A percentile compares a stretch with the other conserved stretches of the same genome.
These are phyloP conservation scores for Russula sp. DNA, from an alignment of 768 basidiomycete genomes.

Conservation along the genomic window DNA sequence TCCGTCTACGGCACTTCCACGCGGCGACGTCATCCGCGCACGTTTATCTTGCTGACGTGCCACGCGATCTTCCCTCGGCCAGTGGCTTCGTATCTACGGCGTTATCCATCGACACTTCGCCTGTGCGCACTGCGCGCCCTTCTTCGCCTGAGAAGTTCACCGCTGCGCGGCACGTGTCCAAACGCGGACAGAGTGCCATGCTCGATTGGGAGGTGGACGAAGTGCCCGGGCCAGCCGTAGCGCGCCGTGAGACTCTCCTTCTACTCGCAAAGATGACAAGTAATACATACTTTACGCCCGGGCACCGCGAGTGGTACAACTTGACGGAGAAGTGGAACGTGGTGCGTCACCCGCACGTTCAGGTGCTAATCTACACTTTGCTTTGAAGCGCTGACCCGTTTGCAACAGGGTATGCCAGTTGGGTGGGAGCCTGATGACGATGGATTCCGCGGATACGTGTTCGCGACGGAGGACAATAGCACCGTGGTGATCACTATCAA, in stretches of 20 bases:
- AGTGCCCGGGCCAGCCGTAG: constrained; percentile 66
- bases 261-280: constrained; percentile 92
- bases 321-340: constrained; percentile 62
- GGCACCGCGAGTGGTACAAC: constrained; percentile 71
- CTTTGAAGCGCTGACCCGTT: not conserved
- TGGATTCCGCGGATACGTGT: constrained; percentile 91
- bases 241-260: constrained; percentile 65
- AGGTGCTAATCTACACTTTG: not conserved
- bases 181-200: constrained; percentile 37
- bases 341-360: constrained; percentile 16
- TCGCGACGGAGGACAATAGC: constrained; percentile 71
- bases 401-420: constrained; percentile 54
- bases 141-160: not conserved
- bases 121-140: constrained; percentile 6
- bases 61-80: constrained; percentile 24
- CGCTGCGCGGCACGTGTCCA: constrained; percentile 8
- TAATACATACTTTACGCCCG: constrained; percentile 73
- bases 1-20: constrained; percentile 62
- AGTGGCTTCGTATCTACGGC: constrained; percentile 24
- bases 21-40: constrained; percentile 46
- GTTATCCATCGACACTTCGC: constrained; percentile 8
- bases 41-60: constrained; percentile 52
- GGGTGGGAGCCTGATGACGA: constrained; percentile 88
- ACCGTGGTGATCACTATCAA: constrained; percentile 93
- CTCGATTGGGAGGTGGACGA: constrained; percentile 71